Conservation (phyloP, 2,329 filamentous ascomycete species). For the Dactylellina sp. region DNA sequence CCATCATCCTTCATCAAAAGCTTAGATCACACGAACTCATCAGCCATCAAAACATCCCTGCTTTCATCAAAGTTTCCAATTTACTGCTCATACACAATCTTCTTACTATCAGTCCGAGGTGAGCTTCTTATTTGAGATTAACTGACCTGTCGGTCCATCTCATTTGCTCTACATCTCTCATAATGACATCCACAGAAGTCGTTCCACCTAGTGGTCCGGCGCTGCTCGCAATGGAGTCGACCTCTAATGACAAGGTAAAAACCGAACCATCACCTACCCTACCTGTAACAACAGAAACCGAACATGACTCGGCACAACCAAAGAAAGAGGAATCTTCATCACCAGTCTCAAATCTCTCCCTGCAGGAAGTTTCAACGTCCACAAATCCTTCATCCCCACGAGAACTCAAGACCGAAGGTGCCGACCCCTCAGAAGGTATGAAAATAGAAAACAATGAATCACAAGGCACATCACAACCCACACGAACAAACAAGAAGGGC, state of each 20-base stretch:
- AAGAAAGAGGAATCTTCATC: constrained; percentile 53
- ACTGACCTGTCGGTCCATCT: constrained; percentile 3
- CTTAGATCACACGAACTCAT: not conserved
- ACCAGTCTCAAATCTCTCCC: constrained; percentile 37
- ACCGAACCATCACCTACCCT: constrained; percentile 15
- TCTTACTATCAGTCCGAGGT: not conserved
- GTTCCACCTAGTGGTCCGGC: constrained; percentile 37
- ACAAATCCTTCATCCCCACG: constrained; percentile 53
- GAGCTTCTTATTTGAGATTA: not conserved
- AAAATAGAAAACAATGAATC: constrained; percentile 32
- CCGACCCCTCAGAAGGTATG: constrained; percentile 24
- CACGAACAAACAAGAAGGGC: constrained; percentile 56
- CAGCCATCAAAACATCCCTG: not conserved
- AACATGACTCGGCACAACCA: constrained; percentile 8
- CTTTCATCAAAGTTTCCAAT: not conserved
- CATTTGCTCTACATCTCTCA: constrained; percentile 2
- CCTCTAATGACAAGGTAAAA: constrained; percentile 20
- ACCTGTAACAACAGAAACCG: constrained; percentile 8
- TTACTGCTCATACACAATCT: not conserved
- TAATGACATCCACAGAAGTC: constrained; percentile 49
- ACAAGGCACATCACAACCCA: constrained; percentile 25
- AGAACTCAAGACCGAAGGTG: constrained; percentile 36
- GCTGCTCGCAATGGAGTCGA: constrained; percentile 5
- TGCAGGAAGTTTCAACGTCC: constrained; percentile 27
- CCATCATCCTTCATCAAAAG: not conserved